Base-by-base conservation (phyloP, 441 rosid genomes). In the Erodium texanum region DNA sequence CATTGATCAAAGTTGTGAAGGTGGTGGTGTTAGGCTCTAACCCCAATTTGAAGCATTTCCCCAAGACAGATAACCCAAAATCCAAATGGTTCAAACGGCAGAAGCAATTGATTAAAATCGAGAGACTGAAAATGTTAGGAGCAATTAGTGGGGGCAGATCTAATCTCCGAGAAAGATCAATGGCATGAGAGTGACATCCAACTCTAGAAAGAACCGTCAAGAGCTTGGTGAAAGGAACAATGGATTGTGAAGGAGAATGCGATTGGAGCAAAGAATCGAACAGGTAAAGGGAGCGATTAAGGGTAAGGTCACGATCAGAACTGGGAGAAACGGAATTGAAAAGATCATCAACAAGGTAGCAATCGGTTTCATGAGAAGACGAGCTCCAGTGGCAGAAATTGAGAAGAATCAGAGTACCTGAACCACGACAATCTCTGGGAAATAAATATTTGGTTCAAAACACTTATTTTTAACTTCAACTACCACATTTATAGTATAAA, bases 1-100 rank as follows among this genome's bases (percentile, higher is more conserved):
- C 76, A 29, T 43, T 24, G 1, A 76, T 23, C 66, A 81, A 66
- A 27, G 64, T 68, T 2, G 43, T 66, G 50, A 67, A 8, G 62
- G 62, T 56, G 24, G 1, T 8, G 0, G 62, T 18, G 62, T 19
- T 2, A 1, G 62, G 62, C 7, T 56, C 1, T 1, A 56, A 15
- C 52, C 52, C 52, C 52, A 43, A 43, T 43, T 43, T 12, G 52
- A 43, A 43, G 5, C 3, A 12, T 15, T 12, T 43, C 1, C 52
- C 16, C 52, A 14, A 16, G 14, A 43, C 52, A 0, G 16, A 43
- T 43, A 43, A 15, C 52, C 52, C 52, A 3, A 43, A 43, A 43
- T 43, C 52, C 52, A 43, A 12, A 14, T 43, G 16, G 16, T 43
- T 43, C 15, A 43, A 43, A 2, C 4, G 52, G 4, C 52, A 43